A percentile compares a stretch with the other conserved stretches of the same genome.
Conservation (phyloP, 441 rosid genomes). For the Raphanus hybrid region DNA sequence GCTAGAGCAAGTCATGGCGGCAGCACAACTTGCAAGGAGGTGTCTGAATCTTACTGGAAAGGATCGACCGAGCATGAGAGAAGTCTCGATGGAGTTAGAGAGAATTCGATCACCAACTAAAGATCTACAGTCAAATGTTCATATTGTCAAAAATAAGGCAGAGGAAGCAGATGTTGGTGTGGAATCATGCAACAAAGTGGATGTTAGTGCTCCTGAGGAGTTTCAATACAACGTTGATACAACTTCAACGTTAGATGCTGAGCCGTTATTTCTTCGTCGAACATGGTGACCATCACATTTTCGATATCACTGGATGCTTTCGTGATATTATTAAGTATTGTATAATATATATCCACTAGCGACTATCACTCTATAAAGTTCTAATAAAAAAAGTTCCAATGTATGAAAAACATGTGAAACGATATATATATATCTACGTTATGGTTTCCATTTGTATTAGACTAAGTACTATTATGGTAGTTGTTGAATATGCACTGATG, state of each 20-base stretch:
- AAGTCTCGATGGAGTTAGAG: constrained; percentile 45
- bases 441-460: background rate
- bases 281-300: constrained; percentile 17
- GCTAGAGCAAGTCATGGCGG: constrained; percentile 29
- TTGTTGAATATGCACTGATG: background rate
- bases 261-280: constrained; percentile 21
- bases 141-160: background rate
- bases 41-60: constrained; percentile 45
- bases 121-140: constrained; percentile 1
- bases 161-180: background rate
- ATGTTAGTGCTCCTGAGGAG: background rate
- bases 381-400: background rate
- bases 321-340: background rate
- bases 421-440: background rate
- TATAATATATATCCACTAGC: background rate
- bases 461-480: background rate
- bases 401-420: background rate
- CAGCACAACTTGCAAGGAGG: constrained; percentile 32
- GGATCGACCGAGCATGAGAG: constrained; percentile 49
- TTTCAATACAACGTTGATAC: background rate
- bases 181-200: background rate
- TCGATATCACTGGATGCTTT: background rate
- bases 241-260: background rate
- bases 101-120: constrained; percentile 20
- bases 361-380: background rate